Evolutionary conservation across 306 rosid genomes (phyloP), one percentile per base, ranked within the genome.

Genomic region (Oemleria cerasiformis): DNA sequence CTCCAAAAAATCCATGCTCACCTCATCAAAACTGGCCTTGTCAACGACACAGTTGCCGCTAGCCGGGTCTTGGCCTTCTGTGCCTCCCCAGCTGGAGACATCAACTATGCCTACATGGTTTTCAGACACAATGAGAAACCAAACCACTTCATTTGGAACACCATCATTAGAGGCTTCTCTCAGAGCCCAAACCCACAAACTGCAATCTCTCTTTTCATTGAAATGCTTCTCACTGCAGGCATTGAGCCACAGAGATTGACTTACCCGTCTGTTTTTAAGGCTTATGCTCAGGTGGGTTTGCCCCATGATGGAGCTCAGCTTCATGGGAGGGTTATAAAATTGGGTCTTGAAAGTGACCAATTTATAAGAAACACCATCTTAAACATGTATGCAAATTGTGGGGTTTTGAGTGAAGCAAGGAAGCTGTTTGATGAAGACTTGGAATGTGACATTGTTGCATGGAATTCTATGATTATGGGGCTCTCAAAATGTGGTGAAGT

Each of bases 221-320:
- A 91, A n/a, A 89, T 94, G 97, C 65, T 93, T 73, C 75, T 80
- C 71, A 71, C 64, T 67, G 85, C 94, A 10, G 30, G 51, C 12
- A 54, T 84, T 68, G 76, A 84, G 60, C 96, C 98, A 2, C 83
- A 84, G 0, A 65, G 66, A 13, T 82, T 87, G 82, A 91, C 95
- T 58, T 89, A 89, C 64, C 98, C 97, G 75, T 94, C 97, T 11
- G 84, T 94, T 69, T 91, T 91, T 60, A 94, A 91, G 78, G 97
- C 97, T 19, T 91, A 82, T 76, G 76, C 87, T 79, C 96, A 82
- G 66, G 79, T 83, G 70, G 88, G 92, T 55, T 74, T 78, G 39
- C 90, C 87, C 36, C 73, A 21, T 49, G 34, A 76, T 71, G 97
- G 98, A 51, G 80, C 92, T 75, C 98, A 86, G 90, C 95, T 93